These are phyloP conservation scores for Yarrowia osloensis DNA, from an alignment of 805 yeast species.

Conservation along the genomic window DNA sequence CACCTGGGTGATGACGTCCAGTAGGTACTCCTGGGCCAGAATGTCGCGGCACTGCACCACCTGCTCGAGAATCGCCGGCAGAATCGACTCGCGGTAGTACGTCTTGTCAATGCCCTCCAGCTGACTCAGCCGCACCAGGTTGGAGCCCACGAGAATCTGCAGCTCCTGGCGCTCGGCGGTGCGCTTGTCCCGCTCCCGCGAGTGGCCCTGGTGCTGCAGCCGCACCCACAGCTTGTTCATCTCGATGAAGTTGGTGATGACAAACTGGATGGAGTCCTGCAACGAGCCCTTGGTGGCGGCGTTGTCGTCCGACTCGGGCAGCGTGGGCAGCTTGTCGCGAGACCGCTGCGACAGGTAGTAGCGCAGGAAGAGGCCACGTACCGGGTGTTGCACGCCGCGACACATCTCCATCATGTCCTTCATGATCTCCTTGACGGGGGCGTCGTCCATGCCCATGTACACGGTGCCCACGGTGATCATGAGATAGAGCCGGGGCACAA, in stretches of 20 bases:
- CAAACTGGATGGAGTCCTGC: slow-evolving; percentile 72
- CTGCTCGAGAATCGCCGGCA: slow-evolving; percentile 85
- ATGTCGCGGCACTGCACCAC: slow-evolving; percentile 89
- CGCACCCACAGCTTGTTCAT: slow-evolving; percentile 99
- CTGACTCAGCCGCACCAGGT: slow-evolving; percentile 84
- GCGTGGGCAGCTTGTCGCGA: slow-evolving; percentile 59
- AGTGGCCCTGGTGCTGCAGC: slow-evolving; percentile 91
- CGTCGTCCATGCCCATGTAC: slow-evolving; percentile 72
- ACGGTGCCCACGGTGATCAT: slow-evolving; percentile 96
- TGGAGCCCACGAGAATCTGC: slow-evolving; percentile 89
- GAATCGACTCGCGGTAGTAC: slow-evolving; percentile 51
- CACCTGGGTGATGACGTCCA: slow-evolving; percentile 90
- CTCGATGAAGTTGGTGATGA: slow-evolving; percentile 85
- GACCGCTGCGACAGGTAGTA: slow-evolving; percentile 86
- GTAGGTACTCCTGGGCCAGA: slow-evolving; percentile 86
- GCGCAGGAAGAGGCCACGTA: slow-evolving; percentile 85
- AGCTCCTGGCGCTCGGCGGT: slow-evolving; percentile 81
- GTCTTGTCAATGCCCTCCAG: slow-evolving; percentile 65
- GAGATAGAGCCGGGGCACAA: slow-evolving; percentile 85
- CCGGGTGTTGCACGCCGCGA: slow-evolving; percentile 93
- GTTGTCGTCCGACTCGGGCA: slow-evolving; percentile 33
- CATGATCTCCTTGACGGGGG: slow-evolving; percentile 83
- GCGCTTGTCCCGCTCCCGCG: slow-evolving; percentile 74
- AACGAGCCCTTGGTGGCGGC: slow-evolving; percentile 45
- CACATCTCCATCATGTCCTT: slow-evolving; percentile 98